Conservation (phyloP, 805 yeast genomes). For the Nematodospora valgi region DNA sequence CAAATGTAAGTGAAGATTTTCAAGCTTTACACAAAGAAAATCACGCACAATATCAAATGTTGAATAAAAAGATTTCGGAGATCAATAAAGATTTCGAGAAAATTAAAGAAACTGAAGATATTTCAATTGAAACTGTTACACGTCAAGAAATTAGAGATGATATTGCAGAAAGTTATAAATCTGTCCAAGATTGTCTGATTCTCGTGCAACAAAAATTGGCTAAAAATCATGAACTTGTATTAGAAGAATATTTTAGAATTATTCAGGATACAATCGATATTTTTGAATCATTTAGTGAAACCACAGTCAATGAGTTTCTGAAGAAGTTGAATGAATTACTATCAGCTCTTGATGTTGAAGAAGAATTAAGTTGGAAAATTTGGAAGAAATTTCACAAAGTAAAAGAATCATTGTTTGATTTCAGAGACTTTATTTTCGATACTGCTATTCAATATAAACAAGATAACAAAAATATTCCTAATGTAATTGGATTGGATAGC, state of each 20-base stretch:
- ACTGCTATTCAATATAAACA: conserved; percentile 18
- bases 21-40: conserved; percentile 25
- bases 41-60: conserved; percentile 26
- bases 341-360: conserved; percentile 13
- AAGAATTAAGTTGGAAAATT: conserved; percentile 39
- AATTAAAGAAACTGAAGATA: conserved; percentile 21
- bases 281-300: conserved; percentile 71
- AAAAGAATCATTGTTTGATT: conserved; percentile 51
- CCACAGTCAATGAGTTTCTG: conserved; percentile 61
- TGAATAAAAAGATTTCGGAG: conserved; percentile 25
- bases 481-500: conserved; percentile 45
- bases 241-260: conserved; percentile 26
- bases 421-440: conserved; percentile 50
- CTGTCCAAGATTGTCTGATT: conserved; percentile 18
- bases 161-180: conserved; percentile 22
- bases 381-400: conserved; percentile 61
- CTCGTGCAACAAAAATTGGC: conserved; percentile 23
- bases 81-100: conserved; percentile 33
- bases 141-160: conserved; percentile 37
- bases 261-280: conserved; percentile 54
- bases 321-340: conserved; percentile 47
- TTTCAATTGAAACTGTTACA: conserved; percentile 17
- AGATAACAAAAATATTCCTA: conserved; percentile 8
- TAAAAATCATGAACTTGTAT: conserved; percentile 23
- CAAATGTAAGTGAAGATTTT: conserved; percentile 22